Conservation (phyloP, 2,329 filamentous ascomycete species). For the Xylariales sp. region DNA sequence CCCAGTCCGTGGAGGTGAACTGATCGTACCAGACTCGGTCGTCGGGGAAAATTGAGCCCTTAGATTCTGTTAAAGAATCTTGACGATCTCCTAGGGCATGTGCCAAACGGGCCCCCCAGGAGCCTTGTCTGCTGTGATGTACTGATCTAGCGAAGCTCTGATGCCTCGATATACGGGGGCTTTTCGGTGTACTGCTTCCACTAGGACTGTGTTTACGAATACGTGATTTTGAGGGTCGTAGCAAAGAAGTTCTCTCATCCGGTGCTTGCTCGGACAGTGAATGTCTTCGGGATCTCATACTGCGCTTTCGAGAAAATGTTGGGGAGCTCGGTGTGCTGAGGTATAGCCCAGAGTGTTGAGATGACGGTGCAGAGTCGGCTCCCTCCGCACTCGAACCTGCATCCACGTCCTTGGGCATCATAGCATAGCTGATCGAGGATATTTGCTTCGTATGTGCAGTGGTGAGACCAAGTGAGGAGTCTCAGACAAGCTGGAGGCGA, state of each 20-base stretch:
- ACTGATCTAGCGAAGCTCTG: constrained; percentile 41
- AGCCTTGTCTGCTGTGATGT: constrained; percentile 54
- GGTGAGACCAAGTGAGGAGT: too few relatives aligned
- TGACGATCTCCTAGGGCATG: constrained; percentile 56
- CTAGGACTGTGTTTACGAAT: constrained; percentile 33
- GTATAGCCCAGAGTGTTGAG: constrained; percentile 8
- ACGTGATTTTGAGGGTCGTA: constrained; percentile 34
- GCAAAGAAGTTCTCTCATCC: constrained; percentile 41
- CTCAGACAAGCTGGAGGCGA: too few relatives aligned
- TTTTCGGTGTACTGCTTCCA: constrained; percentile 14
- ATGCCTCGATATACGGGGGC: constrained; percentile 27
- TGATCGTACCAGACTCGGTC: constrained; percentile 98
- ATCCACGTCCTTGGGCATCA: constrained; percentile 2
- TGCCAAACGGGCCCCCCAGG: constrained; percentile 57
- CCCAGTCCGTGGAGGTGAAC: constrained; percentile 96
- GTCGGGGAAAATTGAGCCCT: constrained; percentile 64
- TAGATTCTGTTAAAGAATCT: constrained; percentile 59
- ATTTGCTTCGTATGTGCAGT: too few relatives aligned
- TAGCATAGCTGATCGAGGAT: too few relatives aligned
- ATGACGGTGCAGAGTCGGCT: constrained; percentile 11
- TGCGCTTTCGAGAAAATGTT: constrained; percentile 11
- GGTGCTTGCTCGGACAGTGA: constrained; percentile 19
- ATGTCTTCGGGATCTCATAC: constrained; percentile 16
- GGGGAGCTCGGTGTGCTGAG: constrained; percentile 2
- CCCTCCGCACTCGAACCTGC: constrained; percentile 14